Evolutionary conservation across 2,329 filamentous ascomycete species (phyloP).

Genomic region (Pseudogymnoascus sp.): DNA sequence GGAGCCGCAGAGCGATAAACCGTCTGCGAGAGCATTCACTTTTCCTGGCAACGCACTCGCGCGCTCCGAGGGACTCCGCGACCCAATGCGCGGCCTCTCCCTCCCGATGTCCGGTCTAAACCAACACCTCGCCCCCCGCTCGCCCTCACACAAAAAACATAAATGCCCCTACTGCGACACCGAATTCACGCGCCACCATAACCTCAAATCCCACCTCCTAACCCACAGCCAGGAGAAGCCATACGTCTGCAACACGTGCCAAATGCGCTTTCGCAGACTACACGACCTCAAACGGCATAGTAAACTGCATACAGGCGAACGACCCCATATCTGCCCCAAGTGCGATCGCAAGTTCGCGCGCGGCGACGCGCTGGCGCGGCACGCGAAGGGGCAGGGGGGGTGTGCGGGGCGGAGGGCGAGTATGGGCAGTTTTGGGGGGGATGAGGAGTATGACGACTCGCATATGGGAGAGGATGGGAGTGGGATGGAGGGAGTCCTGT

Average conservation of each 20-base stretch:
- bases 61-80: constrained; percentile 18
- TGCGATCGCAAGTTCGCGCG: constrained; percentile 92
- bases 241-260: constrained; percentile 86
- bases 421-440: constrained; percentile 70
- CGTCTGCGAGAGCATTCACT: not conserved
- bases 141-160: constrained; percentile 78
- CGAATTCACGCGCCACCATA: constrained; percentile 94
- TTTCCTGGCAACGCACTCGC: constrained; percentile 23
- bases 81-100: constrained; percentile 43
- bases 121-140: constrained; percentile 47
- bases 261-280: constrained; percentile 81
- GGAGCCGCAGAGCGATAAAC: constrained; percentile 9
- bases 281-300: constrained; percentile 94
- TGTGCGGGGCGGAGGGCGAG: constrained; percentile 88
- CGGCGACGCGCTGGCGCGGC: constrained; percentile 86
- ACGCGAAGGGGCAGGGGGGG: constrained; percentile 91
- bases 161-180: constrained; percentile 95
- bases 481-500: constrained; percentile 47
- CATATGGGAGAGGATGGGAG: constrained; percentile 42
- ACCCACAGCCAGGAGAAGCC: constrained; percentile 99
- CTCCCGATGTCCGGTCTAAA: constrained; percentile 44
- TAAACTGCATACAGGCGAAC: constrained; percentile 93
- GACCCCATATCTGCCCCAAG: constrained; percentile 88
- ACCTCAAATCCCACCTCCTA: constrained; percentile 91
- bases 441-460: constrained; percentile 59